These are phyloP conservation scores for Aspergillus affinis DNA, from an alignment of 495 filamentous ascomycete species.

Conservation along the genomic window DNA sequence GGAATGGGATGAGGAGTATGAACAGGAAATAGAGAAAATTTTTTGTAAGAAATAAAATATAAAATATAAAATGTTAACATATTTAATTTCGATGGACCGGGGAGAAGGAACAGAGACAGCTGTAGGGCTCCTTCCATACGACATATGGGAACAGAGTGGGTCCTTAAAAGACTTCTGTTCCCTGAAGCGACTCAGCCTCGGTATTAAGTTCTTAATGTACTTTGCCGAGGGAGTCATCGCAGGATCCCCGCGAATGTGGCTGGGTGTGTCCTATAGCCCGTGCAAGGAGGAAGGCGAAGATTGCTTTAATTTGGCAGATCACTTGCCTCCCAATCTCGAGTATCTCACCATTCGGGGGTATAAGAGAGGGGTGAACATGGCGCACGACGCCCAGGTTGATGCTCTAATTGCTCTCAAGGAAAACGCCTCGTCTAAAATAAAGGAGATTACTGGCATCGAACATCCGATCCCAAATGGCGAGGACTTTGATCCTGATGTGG, in stretches of 20 bases:
- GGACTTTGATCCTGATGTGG: too few species aligned
- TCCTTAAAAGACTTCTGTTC: constrained; percentile 22
- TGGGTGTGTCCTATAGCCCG: too few species aligned
- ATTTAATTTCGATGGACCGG: neutral
- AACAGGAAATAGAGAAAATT: constrained; percentile 4
- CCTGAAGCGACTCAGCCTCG: constrained; percentile 24
- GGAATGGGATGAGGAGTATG: constrained; percentile 4
- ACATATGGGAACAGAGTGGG: constrained; percentile 12
- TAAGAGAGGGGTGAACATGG: constrained; percentile 14
- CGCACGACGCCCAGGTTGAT: constrained; percentile 23
- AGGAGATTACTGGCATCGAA: constrained; percentile 20
- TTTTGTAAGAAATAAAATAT: too few species aligned
- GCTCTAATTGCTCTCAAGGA: constrained; percentile 14
- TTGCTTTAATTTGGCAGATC: constrained; percentile 13
- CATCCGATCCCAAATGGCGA: too few species aligned
- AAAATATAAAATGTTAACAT: too few species aligned
- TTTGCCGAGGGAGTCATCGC: constrained; percentile 19
- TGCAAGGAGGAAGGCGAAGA: too few species aligned
- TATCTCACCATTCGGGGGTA: constrained; percentile 30
- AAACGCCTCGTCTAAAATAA: constrained; percentile 16
- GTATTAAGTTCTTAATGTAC: constrained; percentile 24
- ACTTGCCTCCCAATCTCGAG: constrained; percentile 25
- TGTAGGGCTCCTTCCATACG: neutral
- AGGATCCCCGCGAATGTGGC: too few species aligned
- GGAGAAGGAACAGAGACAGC: neutral